A percentile compares a stretch with the other conserved stretches of the same genome.
phyloP scores from a whole-genome alignment of 1,284 basidiomycete genomes.

The Ganoderma sinense region DNA sequence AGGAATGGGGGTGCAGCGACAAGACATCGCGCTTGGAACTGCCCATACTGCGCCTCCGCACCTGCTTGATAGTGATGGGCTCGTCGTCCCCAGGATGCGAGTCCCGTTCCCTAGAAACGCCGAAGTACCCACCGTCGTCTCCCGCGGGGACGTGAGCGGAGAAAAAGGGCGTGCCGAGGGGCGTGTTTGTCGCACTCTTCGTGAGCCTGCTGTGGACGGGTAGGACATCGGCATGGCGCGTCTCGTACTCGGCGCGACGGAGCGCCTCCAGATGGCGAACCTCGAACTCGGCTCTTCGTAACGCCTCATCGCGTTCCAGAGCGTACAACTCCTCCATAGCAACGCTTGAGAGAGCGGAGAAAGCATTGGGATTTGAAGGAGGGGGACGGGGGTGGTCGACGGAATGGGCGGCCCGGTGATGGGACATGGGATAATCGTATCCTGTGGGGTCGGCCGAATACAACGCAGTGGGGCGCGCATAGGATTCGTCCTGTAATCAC shows the following conservation, averaged over 20 bases:
- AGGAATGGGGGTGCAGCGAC: constrained; percentile 48
- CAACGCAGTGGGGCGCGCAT: constrained; percentile 71
- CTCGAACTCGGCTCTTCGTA: constrained; percentile 87
- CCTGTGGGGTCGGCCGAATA: constrained; percentile 55
- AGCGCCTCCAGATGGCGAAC: constrained; percentile 81
- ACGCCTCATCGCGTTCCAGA: constrained; percentile 86
- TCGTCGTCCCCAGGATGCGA: constrained; percentile 36
- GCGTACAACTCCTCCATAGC: constrained; percentile 89
- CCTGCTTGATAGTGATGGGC: constrained; percentile 40
- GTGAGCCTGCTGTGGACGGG: constrained; percentile 48
- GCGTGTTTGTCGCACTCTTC: constrained; percentile 78
- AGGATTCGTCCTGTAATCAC: constrained; percentile 60
- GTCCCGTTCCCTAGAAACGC: constrained; percentile 49
- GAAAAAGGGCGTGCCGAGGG: constrained; percentile 61
- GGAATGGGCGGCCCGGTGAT: constrained; percentile 32
- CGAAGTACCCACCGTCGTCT: constrained; percentile 51
- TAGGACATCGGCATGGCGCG: constrained; percentile 66
- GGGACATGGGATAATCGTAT: constrained; percentile 38
- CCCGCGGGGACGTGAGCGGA: constrained; percentile 34
- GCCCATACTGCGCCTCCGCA: constrained; percentile 51
- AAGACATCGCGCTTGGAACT: constrained; percentile 36
- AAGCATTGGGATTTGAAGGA: constrained; percentile 57
- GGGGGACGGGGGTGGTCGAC: constrained; percentile 36
- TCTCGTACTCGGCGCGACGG: constrained; percentile 80
- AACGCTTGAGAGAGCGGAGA: constrained; percentile 78